phyloP scores from a whole-genome alignment of 768 basidiomycete genomes.

The Sarcodon sp. region DNA sequence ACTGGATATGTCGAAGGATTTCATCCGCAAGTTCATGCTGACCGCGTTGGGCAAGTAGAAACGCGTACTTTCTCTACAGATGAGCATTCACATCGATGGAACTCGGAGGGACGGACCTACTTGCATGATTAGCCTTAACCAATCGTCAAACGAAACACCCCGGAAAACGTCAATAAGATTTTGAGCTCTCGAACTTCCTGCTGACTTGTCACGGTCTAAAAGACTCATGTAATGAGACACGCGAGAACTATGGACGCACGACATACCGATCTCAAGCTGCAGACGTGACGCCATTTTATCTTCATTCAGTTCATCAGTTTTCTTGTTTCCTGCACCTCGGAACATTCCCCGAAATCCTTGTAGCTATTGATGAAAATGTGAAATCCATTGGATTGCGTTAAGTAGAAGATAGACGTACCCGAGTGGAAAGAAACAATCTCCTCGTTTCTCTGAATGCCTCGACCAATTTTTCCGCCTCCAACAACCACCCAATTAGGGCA shows the following conservation, averaged over 20 bases:
- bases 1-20: constrained; percentile 58
- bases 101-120: constrained; percentile 24
- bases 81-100: neutral
- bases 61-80: constrained; percentile 49
- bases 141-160: constrained; percentile 71
- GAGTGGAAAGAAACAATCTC: constrained; percentile 65
- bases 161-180: constrained; percentile 56
- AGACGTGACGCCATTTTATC: constrained; percentile 66
- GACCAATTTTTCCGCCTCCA: constrained; percentile 75
- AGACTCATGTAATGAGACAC: neutral
- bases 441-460: constrained; percentile 85
- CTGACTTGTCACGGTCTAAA: constrained; percentile 43
- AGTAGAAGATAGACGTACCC: constrained; percentile 32
- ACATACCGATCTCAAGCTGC: constrained; percentile 59
- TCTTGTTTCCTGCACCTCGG: constrained; percentile 27
- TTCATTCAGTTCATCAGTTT: constrained; percentile 43
- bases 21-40: constrained; percentile 63
- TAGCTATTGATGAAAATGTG: constrained; percentile 1
- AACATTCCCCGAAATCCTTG: constrained; percentile 59
- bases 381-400: neutral
- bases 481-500: constrained; percentile 61
- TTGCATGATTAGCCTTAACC: constrained; percentile 79
- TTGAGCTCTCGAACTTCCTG: constrained; percentile 32
- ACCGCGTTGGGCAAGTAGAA: constrained; percentile 48
- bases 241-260: neutral